Evolutionary conservation across 805 yeast species (phyloP), one percentile per base, ranked within the genome.

Genomic region (Yarrowia yakushimensis): DNA sequence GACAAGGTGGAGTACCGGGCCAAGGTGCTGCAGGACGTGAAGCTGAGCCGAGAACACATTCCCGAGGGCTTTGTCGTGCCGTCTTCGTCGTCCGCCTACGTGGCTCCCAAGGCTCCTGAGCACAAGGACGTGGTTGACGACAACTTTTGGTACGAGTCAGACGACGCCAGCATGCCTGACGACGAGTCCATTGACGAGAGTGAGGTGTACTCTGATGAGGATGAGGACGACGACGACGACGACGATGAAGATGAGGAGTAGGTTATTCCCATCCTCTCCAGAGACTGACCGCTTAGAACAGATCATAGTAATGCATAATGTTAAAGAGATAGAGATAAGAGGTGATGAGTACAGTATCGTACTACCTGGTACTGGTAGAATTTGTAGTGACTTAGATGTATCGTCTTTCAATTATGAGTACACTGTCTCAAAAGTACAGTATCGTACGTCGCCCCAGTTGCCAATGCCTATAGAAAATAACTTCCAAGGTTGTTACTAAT

Each of bases 1-100:
- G 83, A 87, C 73, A 86, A 86, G 28, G 90, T 85, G 25, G 85
- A 82, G 48, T 93, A 90, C 76, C 83, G 83, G 72, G 84, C 81
- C 69, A 83, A 84, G 71, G 96, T 91, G 5, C 80, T 82, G 65
- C 83, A 85, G 69, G 96, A 90, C 69, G 97, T 91, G 30, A 72
- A 70, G 5, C 69, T 68, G 69, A 87, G 96, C 41, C 88, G 87
- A 71, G 82, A 82, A 63, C 94, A 90, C 73, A 90, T 92, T 52
- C 98, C 98, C 25, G 83, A 80, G 45, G 97, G 89, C 57, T 92
- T 90, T 70, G 80, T 80, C 43, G 85, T 91, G 83, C 97, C 97
- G 30, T 82, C 83, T 39, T 79, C 83, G 18, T 87, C 84, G 60
- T 81, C 81, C 20, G 82, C 86, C 22, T 83, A 83, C 67, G 76